These are phyloP conservation scores for Serendipita sp. DNA, from an alignment of 768 basidiomycete species.

Conservation along the genomic window DNA sequence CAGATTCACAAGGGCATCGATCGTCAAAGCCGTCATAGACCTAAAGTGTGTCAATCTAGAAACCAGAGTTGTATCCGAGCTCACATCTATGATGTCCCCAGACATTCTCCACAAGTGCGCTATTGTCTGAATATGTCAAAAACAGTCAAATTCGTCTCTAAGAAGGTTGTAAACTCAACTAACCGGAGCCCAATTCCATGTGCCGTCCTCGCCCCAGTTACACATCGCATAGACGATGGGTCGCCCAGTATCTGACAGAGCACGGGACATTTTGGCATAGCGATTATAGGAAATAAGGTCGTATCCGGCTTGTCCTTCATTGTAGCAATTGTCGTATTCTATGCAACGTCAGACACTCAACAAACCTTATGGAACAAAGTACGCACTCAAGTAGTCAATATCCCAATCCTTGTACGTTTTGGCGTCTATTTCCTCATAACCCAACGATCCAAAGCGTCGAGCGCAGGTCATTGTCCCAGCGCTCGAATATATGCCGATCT, in stretches of 20 bases:
- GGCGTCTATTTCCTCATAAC: constrained; percentile 18
- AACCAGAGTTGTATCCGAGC: constrained; percentile 14
- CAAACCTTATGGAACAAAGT: constrained; percentile 25
- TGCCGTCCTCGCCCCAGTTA: constrained; percentile 27
- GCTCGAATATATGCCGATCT: no score
- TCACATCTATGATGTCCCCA: constrained; percentile 31
- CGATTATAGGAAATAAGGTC: no score
- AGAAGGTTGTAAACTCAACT: not conserved
- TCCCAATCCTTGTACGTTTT: constrained; percentile 33
- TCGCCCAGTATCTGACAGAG: no score
- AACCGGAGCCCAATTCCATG: constrained; percentile 26
- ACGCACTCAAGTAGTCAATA: constrained; percentile 15
- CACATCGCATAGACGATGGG: no score
- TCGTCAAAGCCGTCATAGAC: no score
- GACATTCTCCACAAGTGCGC: constrained; percentile 19
- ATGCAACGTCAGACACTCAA: constrained; percentile 30
- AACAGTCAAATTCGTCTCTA: constrained; percentile 19
- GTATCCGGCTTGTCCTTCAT: no score
- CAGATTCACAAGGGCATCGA: no score
- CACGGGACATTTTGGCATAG: no score
- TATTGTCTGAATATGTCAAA: constrained; percentile 24
- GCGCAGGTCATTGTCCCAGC: no score
- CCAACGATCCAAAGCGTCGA: no score
- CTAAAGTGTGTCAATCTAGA: constrained; percentile 16
- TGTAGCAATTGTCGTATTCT: constrained; percentile 25